These are phyloP conservation scores for Basipetospora chlamydospora DNA, from an alignment of 2,329 filamentous ascomycete genomes.

Conservation along the genomic window DNA sequence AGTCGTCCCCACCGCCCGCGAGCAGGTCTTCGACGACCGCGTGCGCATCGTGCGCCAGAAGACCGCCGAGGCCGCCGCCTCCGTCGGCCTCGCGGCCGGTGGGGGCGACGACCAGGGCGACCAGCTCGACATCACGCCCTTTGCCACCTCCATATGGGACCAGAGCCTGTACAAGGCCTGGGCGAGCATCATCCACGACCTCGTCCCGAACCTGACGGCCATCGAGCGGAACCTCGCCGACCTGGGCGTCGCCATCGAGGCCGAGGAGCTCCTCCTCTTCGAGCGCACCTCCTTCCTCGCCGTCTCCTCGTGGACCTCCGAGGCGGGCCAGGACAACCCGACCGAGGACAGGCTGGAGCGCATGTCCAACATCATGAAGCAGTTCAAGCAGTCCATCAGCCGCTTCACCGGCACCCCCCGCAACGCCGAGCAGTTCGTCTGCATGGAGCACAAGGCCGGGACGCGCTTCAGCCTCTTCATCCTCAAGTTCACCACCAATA, in stretches of 20 bases:
- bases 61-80: slow-evolving; percentile 35
- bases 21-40: slow-evolving; percentile 72
- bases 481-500: slow-evolving; percentile 92
- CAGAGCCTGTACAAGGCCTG: slow-evolving; percentile 96
- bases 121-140: slow-evolving; percentile 50
- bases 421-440: slow-evolving; percentile 64
- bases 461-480: slow-evolving; percentile 84
- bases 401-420: slow-evolving; percentile 70
- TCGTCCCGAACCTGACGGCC: slow-evolving; percentile 82
- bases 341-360: slow-evolving; percentile 86
- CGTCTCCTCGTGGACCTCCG: slow-evolving; percentile 79
- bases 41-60: slow-evolving; percentile 63
- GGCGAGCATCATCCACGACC: slow-evolving; percentile 93
- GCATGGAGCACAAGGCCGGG: slow-evolving; percentile 67
- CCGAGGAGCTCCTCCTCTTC: slow-evolving; percentile 86
- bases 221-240: slow-evolving; percentile 79
- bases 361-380: slow-evolving; percentile 95
- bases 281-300: slow-evolving; percentile 93
- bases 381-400: slow-evolving; percentile 77
- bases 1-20: slow-evolving; percentile 64
- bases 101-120: slow-evolving; percentile 14
- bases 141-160: slow-evolving; percentile 96
- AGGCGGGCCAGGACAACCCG: slow-evolving; percentile 63
- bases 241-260: slow-evolving; percentile 73
- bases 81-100: slow-evolving; percentile 5